Evolutionary conservation across 2,329 filamentous ascomycete genomes (phyloP), one percentile per base, ranked within the genome.

Genomic region (Claviceps sp.): DNA sequence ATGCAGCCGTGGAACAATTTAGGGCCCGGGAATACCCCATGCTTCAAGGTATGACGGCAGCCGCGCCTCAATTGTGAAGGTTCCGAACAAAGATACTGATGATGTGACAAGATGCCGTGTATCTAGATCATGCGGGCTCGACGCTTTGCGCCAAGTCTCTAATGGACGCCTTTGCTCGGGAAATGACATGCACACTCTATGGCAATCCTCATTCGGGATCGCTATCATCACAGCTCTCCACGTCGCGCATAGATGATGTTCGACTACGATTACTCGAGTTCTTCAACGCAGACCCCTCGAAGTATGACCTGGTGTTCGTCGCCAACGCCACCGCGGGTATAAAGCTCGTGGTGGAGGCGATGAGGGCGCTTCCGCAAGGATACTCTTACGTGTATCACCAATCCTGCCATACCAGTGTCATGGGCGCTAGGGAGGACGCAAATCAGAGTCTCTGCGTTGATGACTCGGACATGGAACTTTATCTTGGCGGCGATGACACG

Each of bases 111-210:
- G 87, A 78, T 50, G 81, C 80, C 9, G 75, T 83, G 47, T 97
- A 96, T 65, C 82, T 97, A 52, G 91, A 97, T 61, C 90, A 97
- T 84, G 89, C 89, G 0, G 91, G 89, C n/a, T 87, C 88, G n/a
- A 91, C 90, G 0, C 73, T 86, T 1, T 88, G 86, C 63, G 74
- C 88, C 43, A 91, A 85, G 65, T 89, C 86, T 34, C 69, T 93
- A 24, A 82, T 97, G 66, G 85, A 91, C 57, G 74, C 71, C 24
- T 95, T 95, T 67, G 81, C 87, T 8, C 66, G 70, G n/a, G 86
- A 93, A 54, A 84, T 96, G 76, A 83, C 84, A 26, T 73, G 78
- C 4, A 86, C 82, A 59, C 72, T 97, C 0, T 89, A 90, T 59
- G 91, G 90, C 40, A 97, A 97, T 56, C 91, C 91, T 0, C 91